Evolutionary conservation across 129 eudicot species (phyloP), one percentile per base, ranked within the genome.

Genomic region (Flaveria brownii): DNA sequence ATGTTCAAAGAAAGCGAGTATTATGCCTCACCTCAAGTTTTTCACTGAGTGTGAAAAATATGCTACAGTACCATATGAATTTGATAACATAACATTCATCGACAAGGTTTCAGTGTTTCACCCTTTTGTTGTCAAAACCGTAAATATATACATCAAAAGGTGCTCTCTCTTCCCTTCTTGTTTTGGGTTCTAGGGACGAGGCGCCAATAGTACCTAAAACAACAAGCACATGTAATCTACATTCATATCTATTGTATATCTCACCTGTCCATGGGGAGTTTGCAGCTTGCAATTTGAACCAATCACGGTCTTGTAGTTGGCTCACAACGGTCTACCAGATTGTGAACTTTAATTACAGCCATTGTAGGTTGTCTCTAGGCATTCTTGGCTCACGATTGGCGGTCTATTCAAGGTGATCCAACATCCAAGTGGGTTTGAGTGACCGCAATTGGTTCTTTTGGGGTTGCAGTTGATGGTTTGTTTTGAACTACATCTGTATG

Each of bases 1-100:
- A 94, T 87, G 69, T 94, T 91, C 65, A 94, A 91, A 39, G 99
- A 94, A 82, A 94, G 99, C 70, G 99, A 94, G 85, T 94, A 91
- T 82, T 94, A 94, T 30, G 97, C 99, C 11, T 91, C 98, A n/a
- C 82, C 98, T 71, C 99, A 94, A 79, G 99, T 94, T 83, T 94
- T 94, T 81, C 99, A 94, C 79, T 94, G 71, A 87, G 49, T 2
- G 11, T 16, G 60, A 72, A 52, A 15, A 33, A 65, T 56, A 71
- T 28, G 26, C 25, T 1, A 56, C 7, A 36, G 41, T 36, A 5
- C 41, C 41, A 36, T 36, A 36, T 1, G 41, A 36, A 36, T 36
- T 36, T 36, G 41, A 36, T 77, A 36, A 25, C 43, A 54, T 39
- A 39, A 41, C 51, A 54, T 30, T 71, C 66, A 65, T 41, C 80